Conservation (phyloP, 148 eudicot species). For the Chenopodium formosanum region DNA sequence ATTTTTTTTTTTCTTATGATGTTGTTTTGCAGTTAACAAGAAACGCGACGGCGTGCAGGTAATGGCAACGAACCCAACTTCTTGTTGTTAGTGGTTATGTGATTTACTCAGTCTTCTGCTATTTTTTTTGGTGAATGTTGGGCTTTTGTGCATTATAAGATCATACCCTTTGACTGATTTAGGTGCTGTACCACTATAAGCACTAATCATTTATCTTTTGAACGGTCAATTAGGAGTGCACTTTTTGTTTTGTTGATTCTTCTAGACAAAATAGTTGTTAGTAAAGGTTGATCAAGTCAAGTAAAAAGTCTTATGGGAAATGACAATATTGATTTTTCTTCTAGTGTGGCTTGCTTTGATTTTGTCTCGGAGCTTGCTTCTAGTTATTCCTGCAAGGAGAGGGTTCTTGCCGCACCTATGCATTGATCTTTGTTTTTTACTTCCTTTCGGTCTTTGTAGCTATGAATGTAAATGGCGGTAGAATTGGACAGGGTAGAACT, state of each 20-base stretch:
- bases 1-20: constrained; percentile 4
- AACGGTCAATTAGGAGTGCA: too few relatives aligned
- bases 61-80: background rate
- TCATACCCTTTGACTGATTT: constrained; percentile 11
- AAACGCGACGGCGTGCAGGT: constrained; percentile 26
- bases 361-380: background rate
- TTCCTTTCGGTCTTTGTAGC: background rate
- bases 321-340: background rate
- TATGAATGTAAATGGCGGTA: background rate
- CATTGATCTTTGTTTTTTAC: background rate
- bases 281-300: background rate
- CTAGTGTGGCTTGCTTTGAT: background rate
- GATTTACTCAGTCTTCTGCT: background rate
- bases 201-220: too few relatives aligned
- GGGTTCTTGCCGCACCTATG: background rate
- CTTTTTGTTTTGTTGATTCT: background rate
- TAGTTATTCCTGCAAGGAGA: too few relatives aligned
- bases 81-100: background rate
- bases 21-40: constrained; percentile 29
- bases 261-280: background rate
- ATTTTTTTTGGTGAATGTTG: background rate
- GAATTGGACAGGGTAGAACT: background rate
- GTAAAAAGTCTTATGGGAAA: too few relatives aligned
- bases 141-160: too few relatives aligned
- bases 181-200: too few relatives aligned